Percentiles rank a stretch among this genome's conserved stretches.
Evolutionary conservation across 805 yeast species (phyloP).

Genomic region (Yamadazyma insecticola): DNA sequence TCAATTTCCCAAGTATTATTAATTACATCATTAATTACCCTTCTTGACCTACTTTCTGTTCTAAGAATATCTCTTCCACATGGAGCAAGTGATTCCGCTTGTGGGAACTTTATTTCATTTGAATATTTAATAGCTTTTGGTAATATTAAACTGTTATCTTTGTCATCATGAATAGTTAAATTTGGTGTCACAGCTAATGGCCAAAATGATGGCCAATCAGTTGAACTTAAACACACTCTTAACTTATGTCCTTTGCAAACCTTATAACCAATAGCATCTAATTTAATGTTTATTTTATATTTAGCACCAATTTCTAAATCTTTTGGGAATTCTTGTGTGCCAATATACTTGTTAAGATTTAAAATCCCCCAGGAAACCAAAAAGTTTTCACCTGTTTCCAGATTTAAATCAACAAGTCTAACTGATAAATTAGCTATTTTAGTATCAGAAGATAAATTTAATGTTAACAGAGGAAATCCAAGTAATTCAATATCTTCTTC

Average conservation of each 20-base stretch:
- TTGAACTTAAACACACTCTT: conserved; percentile 37
- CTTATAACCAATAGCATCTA: conserved; percentile 39
- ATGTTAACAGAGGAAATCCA: conserved; percentile 33
- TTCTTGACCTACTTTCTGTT: conserved; percentile 16
- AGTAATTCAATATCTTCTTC: conserved; percentile 20
- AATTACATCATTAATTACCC: conserved; percentile 25
- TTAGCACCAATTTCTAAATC: conserved; percentile 22
- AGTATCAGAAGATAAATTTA: conserved; percentile 30
- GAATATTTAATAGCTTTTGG: conserved; percentile 17
- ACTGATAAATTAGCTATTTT: conserved; percentile 36
- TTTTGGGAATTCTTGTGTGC: conserved; percentile 40
- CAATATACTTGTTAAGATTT: conserved; percentile 34
- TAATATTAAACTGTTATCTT: conserved; percentile 14
- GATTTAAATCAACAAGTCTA: conserved; percentile 37
- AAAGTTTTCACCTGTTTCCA: conserved; percentile 28
- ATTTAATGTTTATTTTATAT: conserved; percentile 28
- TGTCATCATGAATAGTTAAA: conserved; percentile 26
- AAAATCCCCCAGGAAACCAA: conserved; percentile 45
- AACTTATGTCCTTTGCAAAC: conserved; percentile 32
- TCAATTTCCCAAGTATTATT: conserved; percentile 28
- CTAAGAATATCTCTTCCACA: conserved; percentile 20
- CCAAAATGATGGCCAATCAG: conserved; percentile 49
- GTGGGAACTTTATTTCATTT: conserved; percentile 20
- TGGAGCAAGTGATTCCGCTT: conserved; percentile 22
- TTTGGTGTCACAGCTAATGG: conserved; percentile 40